phyloP scores from a whole-genome alignment of 768 basidiomycete genomes.

The button mushroom (Agaricus bisporus) region DNA sequence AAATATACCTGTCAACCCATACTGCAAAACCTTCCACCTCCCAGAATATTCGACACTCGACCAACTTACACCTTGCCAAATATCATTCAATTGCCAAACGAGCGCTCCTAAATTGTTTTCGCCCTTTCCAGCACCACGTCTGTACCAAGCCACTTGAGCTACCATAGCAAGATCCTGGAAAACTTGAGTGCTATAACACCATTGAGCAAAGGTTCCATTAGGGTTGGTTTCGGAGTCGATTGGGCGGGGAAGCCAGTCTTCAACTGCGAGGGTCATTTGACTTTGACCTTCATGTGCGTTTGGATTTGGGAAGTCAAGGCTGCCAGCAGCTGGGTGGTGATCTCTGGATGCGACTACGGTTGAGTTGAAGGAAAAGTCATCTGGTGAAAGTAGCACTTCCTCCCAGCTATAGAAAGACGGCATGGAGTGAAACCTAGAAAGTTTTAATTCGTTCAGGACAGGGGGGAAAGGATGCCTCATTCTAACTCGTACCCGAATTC shows the following conservation, averaged over 20 bases:
- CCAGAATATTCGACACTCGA: conserved; percentile 51
- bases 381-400: conserved; percentile 42
- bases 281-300: conserved; percentile 46
- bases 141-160: conserved; percentile 55
- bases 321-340: conserved; percentile 49
- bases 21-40: conserved; percentile 55
- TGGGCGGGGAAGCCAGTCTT: conserved; percentile 51
- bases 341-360: conserved; percentile 50
- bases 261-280: conserved; percentile 46
- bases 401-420: conserved; percentile 59
- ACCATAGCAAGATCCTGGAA: conserved; percentile 57
- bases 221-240: conserved; percentile 36
- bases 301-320: conserved; percentile 48
- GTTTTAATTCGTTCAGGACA: not conserved
- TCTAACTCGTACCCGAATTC: conserved; percentile 43
- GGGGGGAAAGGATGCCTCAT: not conserved
- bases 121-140: conserved; percentile 49
- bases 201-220: conserved; percentile 57
- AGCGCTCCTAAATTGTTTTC: conserved; percentile 55
- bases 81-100: conserved; percentile 57
- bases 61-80: conserved; percentile 57
- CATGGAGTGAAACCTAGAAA: conserved; percentile 50
- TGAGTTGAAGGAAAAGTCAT: conserved; percentile 53
- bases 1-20: conserved; percentile 29
- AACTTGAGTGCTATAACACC: conserved; percentile 58